A percentile compares a stretch with the other conserved stretches of the same genome.
These are phyloP conservation scores for Pelargonium myrrhifolium DNA, from an alignment of 441 rosid species.

Conservation along the genomic window DNA sequence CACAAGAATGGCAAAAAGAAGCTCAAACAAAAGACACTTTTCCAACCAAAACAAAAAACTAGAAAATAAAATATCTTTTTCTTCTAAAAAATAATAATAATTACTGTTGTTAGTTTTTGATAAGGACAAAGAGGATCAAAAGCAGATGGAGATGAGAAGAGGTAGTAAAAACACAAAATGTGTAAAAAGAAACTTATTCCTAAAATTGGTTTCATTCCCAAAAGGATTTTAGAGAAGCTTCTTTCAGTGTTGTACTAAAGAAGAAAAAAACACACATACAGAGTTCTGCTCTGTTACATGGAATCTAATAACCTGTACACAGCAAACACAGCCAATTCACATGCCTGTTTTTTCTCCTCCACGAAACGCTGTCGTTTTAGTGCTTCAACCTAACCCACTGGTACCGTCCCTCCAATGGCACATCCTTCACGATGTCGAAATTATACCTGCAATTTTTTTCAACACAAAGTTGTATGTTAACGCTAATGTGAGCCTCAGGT, in stretches of 20 bases:
- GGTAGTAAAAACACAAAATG: no score
- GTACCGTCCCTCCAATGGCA: conserved; percentile 5
- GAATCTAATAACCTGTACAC: not conserved
- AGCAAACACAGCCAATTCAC: not conserved
- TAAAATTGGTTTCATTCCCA: no score
- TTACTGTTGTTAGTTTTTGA: no score
- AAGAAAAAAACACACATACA: not conserved
- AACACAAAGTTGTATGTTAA: not conserved
- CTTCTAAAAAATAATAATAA: no score
- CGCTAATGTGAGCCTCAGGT: not conserved
- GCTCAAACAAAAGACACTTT: no score
- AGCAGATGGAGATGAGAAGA: no score
- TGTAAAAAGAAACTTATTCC: no score
- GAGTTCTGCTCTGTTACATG: not conserved
- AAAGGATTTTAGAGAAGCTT: not conserved
- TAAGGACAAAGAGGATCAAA: no score
- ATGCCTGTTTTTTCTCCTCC: not conserved
- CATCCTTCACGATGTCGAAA: not conserved
- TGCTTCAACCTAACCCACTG: not conserved
- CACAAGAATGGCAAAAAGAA: no score
- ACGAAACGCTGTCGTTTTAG: conserved; percentile 1
- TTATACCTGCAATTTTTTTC: not conserved
- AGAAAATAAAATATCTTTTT: no score
- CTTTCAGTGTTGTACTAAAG: not conserved
- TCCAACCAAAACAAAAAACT: no score